Percentiles rank a stretch among this genome's conserved stretches.
phyloP scores from a whole-genome alignment of 75 land plant species.

The Cupressus sempervirens region DNA sequence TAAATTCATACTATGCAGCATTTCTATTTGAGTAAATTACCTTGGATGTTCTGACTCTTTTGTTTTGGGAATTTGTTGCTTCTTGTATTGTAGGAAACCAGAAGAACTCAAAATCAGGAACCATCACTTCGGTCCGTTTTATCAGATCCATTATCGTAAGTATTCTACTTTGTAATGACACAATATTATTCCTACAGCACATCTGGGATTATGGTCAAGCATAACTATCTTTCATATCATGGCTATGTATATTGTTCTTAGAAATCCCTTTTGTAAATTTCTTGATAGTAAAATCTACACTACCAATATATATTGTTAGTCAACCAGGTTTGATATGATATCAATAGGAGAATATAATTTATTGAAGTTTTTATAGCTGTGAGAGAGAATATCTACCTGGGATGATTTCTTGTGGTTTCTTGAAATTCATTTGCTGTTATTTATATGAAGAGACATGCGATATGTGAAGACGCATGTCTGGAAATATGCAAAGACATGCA shows the following conservation, averaged over 20 bases:
- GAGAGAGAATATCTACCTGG: too few species aligned
- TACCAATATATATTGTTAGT: neutral
- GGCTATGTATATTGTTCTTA: neutral
- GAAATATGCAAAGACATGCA: too few species aligned
- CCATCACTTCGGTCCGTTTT: constrained; percentile 69
- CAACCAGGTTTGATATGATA: neutral
- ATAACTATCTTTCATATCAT: neutral
- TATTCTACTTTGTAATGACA: constrained; percentile 4
- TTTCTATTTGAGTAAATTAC: neutral
- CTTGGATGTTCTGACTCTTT: constrained; percentile 10
- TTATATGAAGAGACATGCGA: too few species aligned
- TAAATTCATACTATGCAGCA: neutral
- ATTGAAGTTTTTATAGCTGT: too few species aligned
- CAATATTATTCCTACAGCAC: neutral
- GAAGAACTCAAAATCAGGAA: constrained; percentile 35
- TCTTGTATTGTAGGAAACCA: constrained; percentile 37
- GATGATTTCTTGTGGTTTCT: too few species aligned
- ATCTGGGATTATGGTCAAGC: neutral
- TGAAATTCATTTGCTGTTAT: too few species aligned
- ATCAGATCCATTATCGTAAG: constrained; percentile 87
- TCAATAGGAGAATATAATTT: neutral
- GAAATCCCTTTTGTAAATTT: neutral
- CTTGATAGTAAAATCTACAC: neutral
- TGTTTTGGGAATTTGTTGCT: constrained; percentile 11
- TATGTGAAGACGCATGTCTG: too few species aligned